phyloP scores from a whole-genome alignment of 176 grass and related monocot genomes.

The Thalia dealbata region DNA sequence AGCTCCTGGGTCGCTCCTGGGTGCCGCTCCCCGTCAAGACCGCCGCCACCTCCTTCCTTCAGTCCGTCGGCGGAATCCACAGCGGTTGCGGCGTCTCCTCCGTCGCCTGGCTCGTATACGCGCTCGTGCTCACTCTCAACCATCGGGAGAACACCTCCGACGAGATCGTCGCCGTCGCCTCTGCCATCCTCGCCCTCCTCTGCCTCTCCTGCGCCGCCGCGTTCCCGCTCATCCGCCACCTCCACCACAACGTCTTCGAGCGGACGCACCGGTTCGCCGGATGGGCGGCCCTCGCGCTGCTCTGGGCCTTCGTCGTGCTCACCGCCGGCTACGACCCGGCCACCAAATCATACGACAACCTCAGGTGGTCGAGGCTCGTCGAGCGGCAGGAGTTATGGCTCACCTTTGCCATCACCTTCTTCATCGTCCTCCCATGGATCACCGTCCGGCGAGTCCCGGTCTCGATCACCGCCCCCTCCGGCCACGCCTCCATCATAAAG shows the following conservation, averaged over 20 bases:
- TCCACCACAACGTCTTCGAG: slow-evolving; percentile 81
- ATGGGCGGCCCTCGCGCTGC: slow-evolving; percentile 44
- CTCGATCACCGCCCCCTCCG: slow-evolving; percentile 36
- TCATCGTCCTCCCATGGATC: slow-evolving; percentile 54
- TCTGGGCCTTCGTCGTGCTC: slow-evolving; percentile 56
- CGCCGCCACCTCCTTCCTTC: slow-evolving; percentile 35
- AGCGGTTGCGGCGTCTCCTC: slow-evolving; percentile 61
- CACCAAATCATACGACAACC: slow-evolving; percentile 29
- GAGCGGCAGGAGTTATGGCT: slow-evolving; percentile 45
- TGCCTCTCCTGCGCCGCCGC: slow-evolving; percentile 41
- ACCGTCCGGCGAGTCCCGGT: slow-evolving; percentile 44
- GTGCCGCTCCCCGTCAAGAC: slow-evolving; percentile 43
- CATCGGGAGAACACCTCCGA: slow-evolving; percentile 13
- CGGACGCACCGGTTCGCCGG: slow-evolving; percentile 66
- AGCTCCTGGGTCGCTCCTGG: slow-evolving; percentile 31
- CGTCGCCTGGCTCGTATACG: slow-evolving; percentile 51
- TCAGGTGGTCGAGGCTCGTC: slow-evolving; percentile 18
- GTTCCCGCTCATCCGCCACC: slow-evolving; percentile 67
- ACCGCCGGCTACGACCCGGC: slow-evolving; percentile 30
- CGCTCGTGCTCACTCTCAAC: slow-evolving; percentile 22
- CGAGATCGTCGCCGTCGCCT: slow-evolving; percentile 35
- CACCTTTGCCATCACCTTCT: slow-evolving; percentile 44
- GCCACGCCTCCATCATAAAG: slow-evolving; percentile 49
- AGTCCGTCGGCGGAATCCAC: slow-evolving; percentile 60
- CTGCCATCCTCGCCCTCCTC: slow-evolving; percentile 39